Evolutionary conservation across 768 basidiomycete species (phyloP), one percentile per base, ranked within the genome.

Genomic region (Amanita jacksonii): DNA sequence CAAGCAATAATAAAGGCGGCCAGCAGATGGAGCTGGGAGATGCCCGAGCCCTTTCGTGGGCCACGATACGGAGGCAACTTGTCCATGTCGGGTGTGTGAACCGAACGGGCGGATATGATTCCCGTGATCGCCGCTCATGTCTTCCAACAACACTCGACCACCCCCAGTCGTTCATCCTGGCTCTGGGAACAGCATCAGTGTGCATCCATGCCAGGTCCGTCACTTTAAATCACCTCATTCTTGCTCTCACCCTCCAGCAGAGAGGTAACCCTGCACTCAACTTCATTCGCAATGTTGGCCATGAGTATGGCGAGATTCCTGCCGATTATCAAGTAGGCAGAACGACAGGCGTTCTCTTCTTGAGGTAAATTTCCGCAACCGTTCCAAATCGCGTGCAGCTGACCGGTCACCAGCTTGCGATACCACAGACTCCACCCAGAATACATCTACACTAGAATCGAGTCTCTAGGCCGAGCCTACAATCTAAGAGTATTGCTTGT

Each of bases 401-500:
- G 16, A 46, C 13, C 13, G 16, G 7, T 24, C 22, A 22, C 31
- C 28, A 97, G 96, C 57, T 60, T 98, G 51, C 85, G 80, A 55
- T 98, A 98, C 53, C 93, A 98, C 55, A 85, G 93, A 40, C 74
- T 99, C 10, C 96, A 98, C 61, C 96, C 96, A 10, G 96, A 98
- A 61, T 99, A 99, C 59, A 82, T 99, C 45, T 88, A 90, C 59
- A 74, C 76, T 40, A 81, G 96, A 9, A 91, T 99, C 47, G 85
- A 90, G 54, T 83, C 80, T 52, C 77, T 99, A 15, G 86, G 83
- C 3, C 73, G 73, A 27, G 76, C 78, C 1, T 98, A 91, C 61
- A 85, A 74, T 48, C 72, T 98, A 12, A 68, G 96, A 37, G 76
- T 99, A 44, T 67, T 98, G 23, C 74, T 99, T 18, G 73, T 98